Evolutionary conservation across 371 early-diverging fungal genomes (phyloP).

Genomic region (Lichtheimia ramosa): DNA sequence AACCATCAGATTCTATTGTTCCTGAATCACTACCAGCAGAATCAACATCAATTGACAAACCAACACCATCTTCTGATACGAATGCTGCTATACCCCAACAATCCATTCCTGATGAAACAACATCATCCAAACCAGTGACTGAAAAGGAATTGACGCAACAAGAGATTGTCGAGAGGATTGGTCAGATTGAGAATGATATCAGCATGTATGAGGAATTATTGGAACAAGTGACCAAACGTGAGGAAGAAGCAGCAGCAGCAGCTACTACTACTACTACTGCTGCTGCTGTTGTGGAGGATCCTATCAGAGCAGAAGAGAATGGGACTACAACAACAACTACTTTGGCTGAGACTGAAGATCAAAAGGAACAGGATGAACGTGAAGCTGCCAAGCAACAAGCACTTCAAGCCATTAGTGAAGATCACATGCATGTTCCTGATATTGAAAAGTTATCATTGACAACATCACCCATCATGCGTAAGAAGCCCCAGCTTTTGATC

Average conservation of each 20-base stretch:
- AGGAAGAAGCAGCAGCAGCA: constrained; percentile 8
- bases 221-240: constrained; percentile 23
- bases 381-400: constrained; percentile 43
- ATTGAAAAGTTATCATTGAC: constrained; percentile 22
- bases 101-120: no score
- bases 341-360: constrained; percentile 20
- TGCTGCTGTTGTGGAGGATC: no score
- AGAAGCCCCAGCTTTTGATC: constrained; percentile 45
- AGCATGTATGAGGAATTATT: constrained; percentile 47
- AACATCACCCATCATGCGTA: constrained; percentile 34
- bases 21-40: no score
- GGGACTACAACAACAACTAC: background rate
- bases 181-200: constrained; percentile 51
- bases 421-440: constrained; percentile 19
- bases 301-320: background rate
- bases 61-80: no score
- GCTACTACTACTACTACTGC: no score
- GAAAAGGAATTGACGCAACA: constrained; percentile 37
- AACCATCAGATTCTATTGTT: no score
- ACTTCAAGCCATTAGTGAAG: constrained; percentile 38
- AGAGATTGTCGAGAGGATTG: constrained; percentile 52
- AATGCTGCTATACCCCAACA: no score
- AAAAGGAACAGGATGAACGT: constrained; percentile 20
- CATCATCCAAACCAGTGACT: no score
- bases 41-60: no score